Evolutionary conservation across 306 rosid genomes (phyloP).

Genomic region (Ormosia emarginata): DNA sequence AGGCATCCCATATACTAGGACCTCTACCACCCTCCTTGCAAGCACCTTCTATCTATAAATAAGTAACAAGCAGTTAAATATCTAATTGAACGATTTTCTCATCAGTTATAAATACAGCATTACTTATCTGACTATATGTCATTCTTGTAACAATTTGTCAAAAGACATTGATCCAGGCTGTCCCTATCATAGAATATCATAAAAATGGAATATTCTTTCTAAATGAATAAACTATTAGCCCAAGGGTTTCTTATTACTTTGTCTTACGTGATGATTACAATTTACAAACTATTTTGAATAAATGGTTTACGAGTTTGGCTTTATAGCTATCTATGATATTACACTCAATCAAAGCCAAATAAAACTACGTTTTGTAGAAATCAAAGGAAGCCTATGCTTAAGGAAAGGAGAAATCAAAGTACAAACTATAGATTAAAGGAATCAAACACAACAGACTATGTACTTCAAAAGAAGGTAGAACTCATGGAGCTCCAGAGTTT

Average conservation of each 20-base stretch:
- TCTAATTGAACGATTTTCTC: background rate
- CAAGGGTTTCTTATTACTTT: background rate
- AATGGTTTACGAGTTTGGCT: conserved; percentile 2
- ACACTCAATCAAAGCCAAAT: background rate
- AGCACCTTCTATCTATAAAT: conserved; percentile 84
- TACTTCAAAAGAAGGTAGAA: background rate
- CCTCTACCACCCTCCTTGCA: conserved; percentile 76
- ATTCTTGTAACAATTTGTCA: background rate
- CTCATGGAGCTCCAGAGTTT: background rate
- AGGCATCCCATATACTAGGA: conserved; percentile 88
- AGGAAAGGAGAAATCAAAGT: background rate
- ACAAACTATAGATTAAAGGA: background rate
- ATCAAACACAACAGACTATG: background rate
- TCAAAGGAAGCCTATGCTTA: background rate
- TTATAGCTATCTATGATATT: background rate
- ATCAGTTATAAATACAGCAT: background rate
- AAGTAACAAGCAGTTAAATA: conserved; percentile 20
- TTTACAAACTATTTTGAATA: background rate
- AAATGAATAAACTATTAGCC: background rate
- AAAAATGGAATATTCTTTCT: background rate
- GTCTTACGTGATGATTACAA: background rate
- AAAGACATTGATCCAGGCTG: background rate
- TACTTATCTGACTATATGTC: background rate
- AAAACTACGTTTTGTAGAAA: background rate
- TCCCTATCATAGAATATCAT: background rate